Base-by-base conservation (phyloP, 164 flowering plant species). In the Macadamia tetraphylla region DNA sequence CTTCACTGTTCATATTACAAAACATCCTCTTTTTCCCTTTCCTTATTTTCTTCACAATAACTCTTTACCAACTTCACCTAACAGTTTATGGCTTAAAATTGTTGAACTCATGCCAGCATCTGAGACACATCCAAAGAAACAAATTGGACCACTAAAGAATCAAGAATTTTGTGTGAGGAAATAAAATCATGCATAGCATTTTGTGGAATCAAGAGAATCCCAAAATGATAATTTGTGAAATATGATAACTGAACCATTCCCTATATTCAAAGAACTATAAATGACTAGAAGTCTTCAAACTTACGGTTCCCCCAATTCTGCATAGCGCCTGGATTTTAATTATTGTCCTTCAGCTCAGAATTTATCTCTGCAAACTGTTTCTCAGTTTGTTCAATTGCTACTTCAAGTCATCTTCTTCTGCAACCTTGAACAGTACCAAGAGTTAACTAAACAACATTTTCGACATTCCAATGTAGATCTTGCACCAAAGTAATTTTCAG, bases 61-160 rank as follows among this genome's bases (percentile, higher is more conserved):
- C 23, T 23, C 23, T 23, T 23, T 23, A 23, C 23, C 23, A 23
- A 23, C 23, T 23, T 23, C 23, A 23, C 23, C 23, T 23, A 23
- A 23, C 23, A 23, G 23, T 23, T 23, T 23, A 23, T 23, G 23
- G 23, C 87, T 94, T 97, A 71, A 88, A 94, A 77, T 87, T 88
- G 68, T 94, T 94, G 85, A 88, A 94, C 76, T 90, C 97, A 52
- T 88, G 97, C 97, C 98, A 94, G 59, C 91, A 94, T 84, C 98
- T 94, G 77, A 44, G 15, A 70, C 49, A 74, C 23, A 72, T 58
- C 31, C 48, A 70, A 64, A 13, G 4, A 35, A 69, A 11, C 17
- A 64, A 57, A 43, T 23, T 23, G 23, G 23, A 23, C 23, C 23
- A 23, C 23, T 43, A 62, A 60, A 59, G 49, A 58, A 23, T n/a